Conservation (phyloP, 768 basidiomycete species). For the Pseudohyphozyma bogoriensis region DNA sequence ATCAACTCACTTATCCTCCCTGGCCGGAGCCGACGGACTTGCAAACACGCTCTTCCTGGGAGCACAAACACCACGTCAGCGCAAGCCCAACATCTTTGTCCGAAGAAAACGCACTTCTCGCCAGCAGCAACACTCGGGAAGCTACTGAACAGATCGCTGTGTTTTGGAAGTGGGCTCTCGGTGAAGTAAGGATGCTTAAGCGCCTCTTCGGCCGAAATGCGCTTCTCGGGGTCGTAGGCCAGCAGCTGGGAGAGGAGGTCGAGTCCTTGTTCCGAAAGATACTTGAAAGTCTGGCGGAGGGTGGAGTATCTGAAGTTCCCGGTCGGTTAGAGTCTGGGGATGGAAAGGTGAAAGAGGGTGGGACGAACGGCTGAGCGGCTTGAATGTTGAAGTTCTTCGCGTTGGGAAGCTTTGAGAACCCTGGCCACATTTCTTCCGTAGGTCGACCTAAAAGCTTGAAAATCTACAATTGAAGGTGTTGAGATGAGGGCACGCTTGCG, state of each 20-base stretch:
- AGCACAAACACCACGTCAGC: not conserved
- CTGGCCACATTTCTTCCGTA: conserved; percentile 74
- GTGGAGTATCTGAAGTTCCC: conserved; percentile 38
- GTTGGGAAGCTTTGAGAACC: conserved; percentile 65
- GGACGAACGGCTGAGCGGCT: conserved; percentile 36
- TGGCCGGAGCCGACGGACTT: conserved; percentile 14
- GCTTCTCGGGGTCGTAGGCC: conserved; percentile 75
- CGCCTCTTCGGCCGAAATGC: conserved; percentile 84
- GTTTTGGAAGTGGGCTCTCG: conserved; percentile 89
- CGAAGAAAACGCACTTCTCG: not conserved
- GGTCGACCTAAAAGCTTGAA: conserved; percentile 94
- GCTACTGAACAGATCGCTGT: conserved; percentile 86
- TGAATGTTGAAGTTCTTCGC: conserved; percentile 57
- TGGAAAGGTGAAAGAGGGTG: not conserved
- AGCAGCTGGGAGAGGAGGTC: conserved; percentile 72
- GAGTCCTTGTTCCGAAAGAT: conserved; percentile 70
- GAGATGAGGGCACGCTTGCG: no score
- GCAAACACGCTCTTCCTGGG: conserved; percentile 19
- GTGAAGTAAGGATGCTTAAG: conserved; percentile 70
- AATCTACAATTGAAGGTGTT: conserved; percentile 44
- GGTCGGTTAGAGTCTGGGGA: not conserved
- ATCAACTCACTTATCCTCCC: conserved; percentile 8
- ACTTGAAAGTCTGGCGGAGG: conserved; percentile 72
- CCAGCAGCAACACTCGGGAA: conserved; percentile 80
- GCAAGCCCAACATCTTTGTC: no score